A percentile compares a stretch with the other conserved stretches of the same genome.
phyloP scores from a whole-genome alignment of 257 asterid species.

The Rubia yunnanensis region DNA sequence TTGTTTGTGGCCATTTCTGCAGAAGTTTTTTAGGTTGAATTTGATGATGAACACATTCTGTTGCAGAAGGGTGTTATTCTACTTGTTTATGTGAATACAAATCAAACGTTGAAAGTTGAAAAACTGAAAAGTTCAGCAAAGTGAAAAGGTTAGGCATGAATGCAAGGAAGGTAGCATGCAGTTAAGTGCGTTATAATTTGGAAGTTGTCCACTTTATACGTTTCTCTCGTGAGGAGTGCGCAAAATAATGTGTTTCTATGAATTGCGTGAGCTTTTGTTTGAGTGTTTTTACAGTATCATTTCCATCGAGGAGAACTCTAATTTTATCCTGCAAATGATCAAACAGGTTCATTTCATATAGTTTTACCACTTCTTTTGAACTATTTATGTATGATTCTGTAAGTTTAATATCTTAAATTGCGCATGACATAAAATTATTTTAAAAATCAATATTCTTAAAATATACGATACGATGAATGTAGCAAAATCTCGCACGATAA shows the following conservation, averaged over 20 bases:
- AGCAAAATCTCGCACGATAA: no score
- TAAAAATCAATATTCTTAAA: no score
- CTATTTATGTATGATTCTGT: no score
- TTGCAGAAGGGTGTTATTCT: not conserved
- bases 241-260: not conserved
- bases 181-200: conserved; percentile 19
- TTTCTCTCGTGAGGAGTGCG: conserved; percentile 9
- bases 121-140: conserved; percentile 33
- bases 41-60: conserved; percentile 4
- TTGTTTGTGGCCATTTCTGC: conserved; percentile 44
- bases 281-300: not conserved
- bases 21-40: conserved; percentile 5
- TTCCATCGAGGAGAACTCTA: not conserved
- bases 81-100: conserved; percentile 11
- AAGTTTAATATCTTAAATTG: no score
- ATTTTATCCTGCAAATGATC: not conserved
- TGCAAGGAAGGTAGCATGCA: conserved; percentile 18
- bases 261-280: not conserved
- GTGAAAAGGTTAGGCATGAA: conserved; percentile 40
- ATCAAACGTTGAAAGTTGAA: conserved; percentile 4
- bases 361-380: no score
- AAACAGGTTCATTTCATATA: no score
- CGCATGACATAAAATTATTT: no score
- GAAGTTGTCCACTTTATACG: conserved; percentile 29
- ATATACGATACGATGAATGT: no score